Evolutionary conservation across 768 basidiomycete species (phyloP), one percentile per base, ranked within the genome.

Genomic region (Xerocomus spinulosus): DNA sequence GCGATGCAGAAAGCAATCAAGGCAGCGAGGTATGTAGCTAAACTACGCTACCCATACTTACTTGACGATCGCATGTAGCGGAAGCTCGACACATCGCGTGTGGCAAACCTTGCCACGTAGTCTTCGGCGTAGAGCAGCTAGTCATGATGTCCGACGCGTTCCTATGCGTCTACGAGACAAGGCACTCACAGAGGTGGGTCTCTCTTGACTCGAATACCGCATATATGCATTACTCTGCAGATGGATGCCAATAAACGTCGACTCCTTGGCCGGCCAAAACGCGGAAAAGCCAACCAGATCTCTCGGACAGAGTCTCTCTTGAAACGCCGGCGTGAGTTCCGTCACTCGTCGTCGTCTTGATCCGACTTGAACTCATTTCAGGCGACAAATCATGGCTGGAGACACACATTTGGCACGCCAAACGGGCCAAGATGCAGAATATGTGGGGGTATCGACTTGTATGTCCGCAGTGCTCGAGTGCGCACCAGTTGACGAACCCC

Each of bases 391-490:
- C 77, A 12, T 98, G 95, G 95, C 80, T 99, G 0, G 92, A 95
- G 62, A 95, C 93, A 5, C 96, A 99, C 64, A 68, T 98, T 17
- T 98, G 93, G 92, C 95, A 97, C 58, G 89, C 93, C 1, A 98
- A 97, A 68, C 81, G 96, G 6, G 95, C 95, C 83, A 82, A 85
- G 52, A 97, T 98, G 95, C 78, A 84, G 56, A 84, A 83, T 53
- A 75, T 89, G 66, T 98, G 93, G 93, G 92, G 91, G 0, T 92
- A 91, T 63, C 77, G 91, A 56, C 72, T 99, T 45, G 92, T 91
- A 43, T n/a, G 60, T 52, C 9, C 39, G 12, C 29, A 1, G 9
- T 8, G 3, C 8, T 15, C 12, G 0, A 9, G 21, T 3, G 21
- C 12, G 21, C 26, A 2, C 2, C 8, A 12, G 6, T 29, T 26